Conservation (phyloP, 2,329 filamentous ascomycete genomes). For the Pseudocercospora vitis region DNA sequence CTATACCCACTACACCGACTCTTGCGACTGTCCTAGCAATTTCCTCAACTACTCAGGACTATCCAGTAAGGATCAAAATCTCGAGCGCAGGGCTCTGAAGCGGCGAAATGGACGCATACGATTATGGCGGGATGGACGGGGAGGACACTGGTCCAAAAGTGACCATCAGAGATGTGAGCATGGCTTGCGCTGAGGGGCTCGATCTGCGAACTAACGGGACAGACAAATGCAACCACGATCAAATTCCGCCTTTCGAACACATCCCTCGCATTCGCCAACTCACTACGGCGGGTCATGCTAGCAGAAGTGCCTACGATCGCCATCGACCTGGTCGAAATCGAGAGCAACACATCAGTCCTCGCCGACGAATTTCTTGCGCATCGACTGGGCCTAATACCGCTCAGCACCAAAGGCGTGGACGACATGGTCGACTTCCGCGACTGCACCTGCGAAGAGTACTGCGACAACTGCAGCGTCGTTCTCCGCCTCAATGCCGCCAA, state of each 20-base stretch:
- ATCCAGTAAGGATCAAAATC: too few relatives aligned
- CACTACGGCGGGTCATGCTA: slow-evolving; percentile 84
- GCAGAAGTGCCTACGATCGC: slow-evolving; percentile 93
- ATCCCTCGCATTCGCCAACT: slow-evolving; percentile 89
- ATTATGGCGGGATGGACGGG: slow-evolving; percentile 25
- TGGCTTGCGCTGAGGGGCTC: slow-evolving; percentile 7
- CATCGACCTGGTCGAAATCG: slow-evolving; percentile 90
- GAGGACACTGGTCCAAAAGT: slow-evolving; percentile 36
- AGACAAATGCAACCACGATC: slow-evolving; percentile 74
- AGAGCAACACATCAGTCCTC: slow-evolving; percentile 90
- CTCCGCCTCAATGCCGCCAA: slow-evolving; percentile 72
- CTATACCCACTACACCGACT: too few relatives aligned
- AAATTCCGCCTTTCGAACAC: slow-evolving; percentile 90
- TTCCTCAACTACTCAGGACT: too few relatives aligned
- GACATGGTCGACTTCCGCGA: slow-evolving; percentile 83
- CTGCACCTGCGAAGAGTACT: slow-evolving; percentile 95
- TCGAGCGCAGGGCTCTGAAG: not conserved
- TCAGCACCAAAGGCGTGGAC: slow-evolving; percentile 80
- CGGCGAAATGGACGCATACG: slow-evolving; percentile 25
- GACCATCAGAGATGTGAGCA: slow-evolving; percentile 48
- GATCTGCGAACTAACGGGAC: slow-evolving; percentile 10
- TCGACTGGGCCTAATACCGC: slow-evolving; percentile 83
- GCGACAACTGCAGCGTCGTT: slow-evolving; percentile 84
- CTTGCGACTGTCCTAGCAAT: too few relatives aligned
- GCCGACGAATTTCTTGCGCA: slow-evolving; percentile 96